Evolutionary conservation across 805 yeast species (phyloP).

Genomic region (Vanderwaltozyma verrucispora): DNA sequence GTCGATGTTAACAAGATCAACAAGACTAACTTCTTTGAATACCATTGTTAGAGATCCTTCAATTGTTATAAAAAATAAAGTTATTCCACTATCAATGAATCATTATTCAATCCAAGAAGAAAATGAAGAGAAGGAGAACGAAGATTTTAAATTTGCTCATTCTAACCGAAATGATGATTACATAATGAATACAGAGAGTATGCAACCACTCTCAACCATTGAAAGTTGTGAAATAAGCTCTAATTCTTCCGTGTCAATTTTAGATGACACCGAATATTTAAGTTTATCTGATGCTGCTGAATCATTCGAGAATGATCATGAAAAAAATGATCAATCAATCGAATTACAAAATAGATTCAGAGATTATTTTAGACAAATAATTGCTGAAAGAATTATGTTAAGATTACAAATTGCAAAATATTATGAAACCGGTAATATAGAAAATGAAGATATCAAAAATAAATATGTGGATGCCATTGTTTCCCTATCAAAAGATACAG

Average conservation of each 20-base stretch:
- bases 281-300: slow-evolving; percentile 14
- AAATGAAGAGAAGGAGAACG: slow-evolving; percentile 5
- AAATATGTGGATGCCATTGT: slow-evolving; percentile 1
- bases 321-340: not conserved
- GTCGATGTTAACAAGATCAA: slow-evolving; percentile 16
- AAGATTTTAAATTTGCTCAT: not conserved
- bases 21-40: slow-evolving; percentile 18
- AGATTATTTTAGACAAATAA: slow-evolving; percentile 17
- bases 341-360: slow-evolving; percentile 9
- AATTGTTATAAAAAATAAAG: slow-evolving; percentile 27
- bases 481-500: not conserved
- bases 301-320: slow-evolving; percentile 7
- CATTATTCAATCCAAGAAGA: slow-evolving; percentile 20
- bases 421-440: slow-evolving; percentile 7
- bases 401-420: slow-evolving; percentile 20
- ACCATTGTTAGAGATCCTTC: slow-evolving; percentile 26
- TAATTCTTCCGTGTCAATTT: slow-evolving; percentile 1
- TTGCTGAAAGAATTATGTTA: slow-evolving; percentile 20
- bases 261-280: slow-evolving; percentile 3
- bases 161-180: slow-evolving; percentile 8
- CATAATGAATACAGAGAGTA: slow-evolving; percentile 9
- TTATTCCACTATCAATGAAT: slow-evolving; percentile 24
- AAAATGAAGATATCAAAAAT: not conserved
- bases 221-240: not conserved
- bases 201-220: not conserved